phyloP scores from a whole-genome alignment of 805 yeast species.

The Blastobotrys mokoenaii region DNA sequence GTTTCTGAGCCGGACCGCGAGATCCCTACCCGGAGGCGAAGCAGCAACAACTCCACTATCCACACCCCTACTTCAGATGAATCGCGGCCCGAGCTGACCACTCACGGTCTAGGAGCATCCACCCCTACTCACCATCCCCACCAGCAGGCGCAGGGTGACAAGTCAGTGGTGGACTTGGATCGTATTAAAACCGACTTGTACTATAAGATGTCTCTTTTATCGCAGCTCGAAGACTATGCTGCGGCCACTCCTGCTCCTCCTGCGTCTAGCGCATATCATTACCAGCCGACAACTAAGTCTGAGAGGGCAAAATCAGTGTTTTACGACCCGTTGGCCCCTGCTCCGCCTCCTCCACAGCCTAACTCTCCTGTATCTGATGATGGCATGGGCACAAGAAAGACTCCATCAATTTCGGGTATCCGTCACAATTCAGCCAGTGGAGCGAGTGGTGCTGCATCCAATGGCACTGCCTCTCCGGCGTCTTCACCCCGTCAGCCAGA shows the following conservation, averaged over 20 bases:
- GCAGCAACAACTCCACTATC: not conserved
- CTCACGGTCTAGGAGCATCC: not conserved
- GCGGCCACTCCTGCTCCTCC: conserved; percentile 2
- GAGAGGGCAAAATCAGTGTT: conserved; percentile 17
- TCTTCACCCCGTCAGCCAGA: not conserved
- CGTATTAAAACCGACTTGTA: conserved; percentile 4
- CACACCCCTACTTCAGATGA: not conserved
- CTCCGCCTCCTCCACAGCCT: conserved; percentile 5
- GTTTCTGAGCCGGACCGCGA: not conserved
- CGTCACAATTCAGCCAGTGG: not conserved
- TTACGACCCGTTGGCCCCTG: conserved; percentile 16
- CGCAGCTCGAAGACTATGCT: conserved; percentile 5
- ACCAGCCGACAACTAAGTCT: conserved; percentile 5
- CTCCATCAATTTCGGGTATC: conserved; percentile 4
- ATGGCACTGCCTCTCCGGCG: conserved; percentile 1
- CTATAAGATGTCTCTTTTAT: not conserved
- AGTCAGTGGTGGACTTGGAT: not conserved
- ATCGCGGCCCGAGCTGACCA: conserved; percentile 1
- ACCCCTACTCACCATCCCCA: not conserved
- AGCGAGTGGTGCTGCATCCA: not conserved
- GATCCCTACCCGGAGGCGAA: too few relatives aligned
- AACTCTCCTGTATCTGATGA: not conserved
- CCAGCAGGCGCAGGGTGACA: not conserved
- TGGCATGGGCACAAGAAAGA: not conserved
- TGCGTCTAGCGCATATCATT: not conserved